Base-by-base conservation (phyloP, 192 early-diverging fungal genomes). In the Funneliformis geosporum region DNA sequence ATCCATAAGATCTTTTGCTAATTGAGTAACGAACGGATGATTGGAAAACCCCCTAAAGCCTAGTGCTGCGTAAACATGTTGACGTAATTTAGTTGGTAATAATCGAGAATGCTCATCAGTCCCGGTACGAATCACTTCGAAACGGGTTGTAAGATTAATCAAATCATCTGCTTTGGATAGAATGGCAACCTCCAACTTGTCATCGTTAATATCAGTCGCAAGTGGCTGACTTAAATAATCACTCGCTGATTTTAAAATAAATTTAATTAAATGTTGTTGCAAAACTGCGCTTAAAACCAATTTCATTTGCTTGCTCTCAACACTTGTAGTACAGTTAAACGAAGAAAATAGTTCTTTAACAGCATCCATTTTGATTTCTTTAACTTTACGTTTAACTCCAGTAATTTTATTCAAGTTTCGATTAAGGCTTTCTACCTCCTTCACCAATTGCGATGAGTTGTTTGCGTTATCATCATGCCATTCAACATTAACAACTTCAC, bases 61-160 rank as follows among this genome's bases (percentile, higher is more conserved):
- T 55, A 55, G 18, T 55, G 50, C 16, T 7, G 50, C 75, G 8
- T 66, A 76, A 27, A 76, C n/a, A 0, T 64, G 75, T 46, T 76
- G 75, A 33, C 75, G 75, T 64, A 76, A 40, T 65, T 76, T 76
- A 21, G 33, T 65, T 11, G 75, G 61, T 12, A 50, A 27, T 23
- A 76, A n/a, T 21, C 8, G 11, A 23, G 75, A 65, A 25, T 60
- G 55, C 5, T 62, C 40, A 61, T 76, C 75, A 65, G 28, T 14
- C 5, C 75, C 75, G 1, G 18, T 8, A 28, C 38, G 25, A 66
- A 28, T 5, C 65, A n/a, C 5, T 21, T 60, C 38, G 28, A 76
- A 76, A 3, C 62, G 23, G 7, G 27, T 10, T 11, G 62, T 65
- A 25, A 76, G 40, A 43, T 25, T 11, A 12, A 76, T 25, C 46